Base-by-base conservation (phyloP, 352 stramenopile species). In the Globisporangium recalcitrans region DNA sequence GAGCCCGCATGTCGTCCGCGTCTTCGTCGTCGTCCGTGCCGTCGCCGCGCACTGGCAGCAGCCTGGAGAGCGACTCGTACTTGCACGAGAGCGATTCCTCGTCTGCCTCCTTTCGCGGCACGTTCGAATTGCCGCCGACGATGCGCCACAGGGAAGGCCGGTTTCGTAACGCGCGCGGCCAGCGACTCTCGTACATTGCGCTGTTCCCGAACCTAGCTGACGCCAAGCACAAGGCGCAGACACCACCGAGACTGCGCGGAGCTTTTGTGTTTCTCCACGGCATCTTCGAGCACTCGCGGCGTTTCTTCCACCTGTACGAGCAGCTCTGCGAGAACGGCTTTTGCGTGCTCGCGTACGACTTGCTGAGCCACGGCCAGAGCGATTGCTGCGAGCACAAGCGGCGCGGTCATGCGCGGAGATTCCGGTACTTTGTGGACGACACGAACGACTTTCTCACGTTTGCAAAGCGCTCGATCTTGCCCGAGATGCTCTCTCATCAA, bases 381-480 rank as follows among this genome's bases (percentile, higher is more conserved):
- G 75, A 81, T 55, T 66, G 47, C n/a, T 68, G 74, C 51, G 58
- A 69, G 13, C 66, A 73, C n/a, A 58, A 63, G 14, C 47, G 71
- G 16, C 62, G 75, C n/a, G 72, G 68, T 1, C 72, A 83, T 42
- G 67, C 60, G 26, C 34, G 60, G 10, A 59, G 55, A 19, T 83
- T 83, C 52, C 70, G 71, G 4, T 71, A 81, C 47, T 78, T 86
- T 53, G 71, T 86, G 51, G 64, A 84, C 52, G 77, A 86, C 60
- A 75, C 73, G 49, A 80, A 86, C 54, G 73, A 73, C 24, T 77
- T 85, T 46, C 48, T 85, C 32, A 36, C 52, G 16, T 60, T 81
- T 52, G 70, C 71, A 9, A 79, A 81, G 66, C 53, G 59, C 8
- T 27, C 72, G n/a, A 24, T 83, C 32, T 64, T 79, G 21, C 61